These are phyloP conservation scores for Xylaria sp. DNA, from an alignment of 2,329 filamentous ascomycete genomes.

Conservation along the genomic window DNA sequence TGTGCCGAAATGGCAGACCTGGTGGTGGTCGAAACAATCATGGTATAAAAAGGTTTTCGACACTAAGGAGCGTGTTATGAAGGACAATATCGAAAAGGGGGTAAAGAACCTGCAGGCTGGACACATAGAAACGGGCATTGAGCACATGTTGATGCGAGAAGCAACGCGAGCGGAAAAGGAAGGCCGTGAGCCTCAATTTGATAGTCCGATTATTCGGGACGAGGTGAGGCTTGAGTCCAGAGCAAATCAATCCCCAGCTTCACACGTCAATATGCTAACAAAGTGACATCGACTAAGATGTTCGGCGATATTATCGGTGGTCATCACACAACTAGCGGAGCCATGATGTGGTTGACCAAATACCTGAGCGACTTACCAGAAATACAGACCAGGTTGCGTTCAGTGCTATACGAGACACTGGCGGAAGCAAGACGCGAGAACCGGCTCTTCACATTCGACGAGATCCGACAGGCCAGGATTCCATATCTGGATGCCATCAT, in stretches of 20 bases:
- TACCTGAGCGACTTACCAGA: conserved; percentile 1
- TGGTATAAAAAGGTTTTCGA: conserved; percentile 5
- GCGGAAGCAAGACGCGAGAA: neutral
- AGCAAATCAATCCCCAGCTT: neutral
- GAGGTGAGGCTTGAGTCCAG: neutral
- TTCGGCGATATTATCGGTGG: conserved; percentile 12
- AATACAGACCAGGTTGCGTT: conserved; percentile 7
- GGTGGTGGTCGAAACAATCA: conserved; percentile 4
- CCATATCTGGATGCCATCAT: conserved; percentile 16
- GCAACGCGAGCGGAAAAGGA: neutral
- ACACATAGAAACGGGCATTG: neutral
- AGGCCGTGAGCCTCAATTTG: neutral
- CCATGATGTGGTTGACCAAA: conserved; percentile 9
- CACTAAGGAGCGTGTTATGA: neutral
- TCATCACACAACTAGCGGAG: conserved; percentile 10
- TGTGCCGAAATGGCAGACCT: neutral
- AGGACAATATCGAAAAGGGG: neutral
- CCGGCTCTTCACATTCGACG: neutral
- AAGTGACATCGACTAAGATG: neutral
- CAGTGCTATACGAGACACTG: neutral
- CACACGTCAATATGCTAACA: neutral
- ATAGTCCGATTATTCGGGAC: neutral
- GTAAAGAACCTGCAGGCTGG: neutral
- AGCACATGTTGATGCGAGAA: conserved; percentile 9
- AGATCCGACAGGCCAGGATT: conserved; percentile 2